Base-by-base conservation (phyloP, 345 rosid species). In the Linum lewisii region DNA sequence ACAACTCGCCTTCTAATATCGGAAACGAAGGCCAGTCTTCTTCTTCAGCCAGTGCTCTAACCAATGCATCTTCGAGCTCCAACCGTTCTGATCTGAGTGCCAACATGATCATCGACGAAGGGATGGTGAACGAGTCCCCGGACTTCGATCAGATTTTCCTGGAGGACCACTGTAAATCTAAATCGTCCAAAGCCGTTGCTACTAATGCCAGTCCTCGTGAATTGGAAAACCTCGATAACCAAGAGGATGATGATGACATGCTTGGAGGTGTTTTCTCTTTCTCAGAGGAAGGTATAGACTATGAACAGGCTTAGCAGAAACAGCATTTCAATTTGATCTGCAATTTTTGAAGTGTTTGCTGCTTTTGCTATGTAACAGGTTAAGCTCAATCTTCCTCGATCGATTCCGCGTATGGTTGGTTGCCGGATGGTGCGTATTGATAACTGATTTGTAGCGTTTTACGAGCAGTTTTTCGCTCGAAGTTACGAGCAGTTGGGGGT, bases 191-290 rank as follows among this genome's bases (percentile, higher is more conserved):
- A n/a, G n/a, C n/a, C n/a, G 79, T 73, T 58, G 56, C 78, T 55
- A 34, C 75, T 57, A 73, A 77, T 64, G 66, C 56, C 66, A 68
- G 76, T 75, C 85, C 84, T 66, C 77, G 77, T 67, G 94, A 75
- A 54, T 65, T 72, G 60, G 83, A 72, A 56, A 87, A 90, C 68
- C 61, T 81, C 4, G 92, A 84, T 70, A 93, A n/a, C n/a, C n/a
- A 84, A 68, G 84, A 81, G 59, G 80, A 63, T 23, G 98, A 75
- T 25, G 92, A 87, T 66, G 91, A 83, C 68, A 81, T 87, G 84
- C 81, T 90, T 45, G 99, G 97, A 69, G 94, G 88, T 69, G 82
- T 90, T 76, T 94, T 90, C 62, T 80, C 84, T 74, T 94, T 94
- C 81, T 94, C 88, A 2, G 95, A 94, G 76, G 90, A 84, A 79